phyloP scores from a whole-genome alignment of 495 filamentous ascomycete genomes.

The Talaromyces stipitatus region DNA sequence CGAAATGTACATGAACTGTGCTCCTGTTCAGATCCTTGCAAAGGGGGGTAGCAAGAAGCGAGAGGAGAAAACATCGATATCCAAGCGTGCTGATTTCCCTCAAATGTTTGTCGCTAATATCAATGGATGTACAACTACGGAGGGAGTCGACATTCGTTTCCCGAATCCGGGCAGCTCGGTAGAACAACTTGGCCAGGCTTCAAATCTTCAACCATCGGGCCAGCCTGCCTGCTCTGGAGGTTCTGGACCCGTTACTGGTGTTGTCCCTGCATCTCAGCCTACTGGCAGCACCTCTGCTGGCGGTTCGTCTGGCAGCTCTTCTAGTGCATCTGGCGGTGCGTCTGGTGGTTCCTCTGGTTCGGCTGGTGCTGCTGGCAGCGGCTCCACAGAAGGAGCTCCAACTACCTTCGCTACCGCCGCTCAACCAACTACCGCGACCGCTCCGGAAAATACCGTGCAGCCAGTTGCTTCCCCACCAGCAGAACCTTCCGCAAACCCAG shows the following conservation, averaged over 20 bases:
- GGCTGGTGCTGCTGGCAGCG: constrained; percentile 11
- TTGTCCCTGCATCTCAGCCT: constrained; percentile 4
- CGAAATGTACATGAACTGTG: constrained; percentile 96
- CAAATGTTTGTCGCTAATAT: constrained; percentile 79
- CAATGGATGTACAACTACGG: constrained; percentile 50
- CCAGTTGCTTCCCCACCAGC: constrained; percentile 9
- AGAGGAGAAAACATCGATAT: constrained; percentile 15
- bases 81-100: constrained; percentile 48
- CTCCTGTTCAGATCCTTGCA: constrained; percentile 54
- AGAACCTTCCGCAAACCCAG: constrained; percentile 6
- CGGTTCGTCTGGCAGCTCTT: constrained; percentile 3
- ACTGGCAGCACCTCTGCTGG: constrained; percentile 8
- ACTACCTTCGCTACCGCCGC: constrained; percentile 9
- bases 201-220: constrained; percentile 22
- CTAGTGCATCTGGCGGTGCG: not conserved
- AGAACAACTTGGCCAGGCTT: constrained; percentile 15
- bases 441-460: constrained; percentile 1
- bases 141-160: constrained; percentile 53
- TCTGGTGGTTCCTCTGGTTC: constrained; percentile 1
- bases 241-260: constrained; percentile 4
- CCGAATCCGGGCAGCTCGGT: constrained; percentile 68
- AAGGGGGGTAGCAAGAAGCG: constrained; percentile 30
- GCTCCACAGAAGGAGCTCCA: constrained; percentile 1
- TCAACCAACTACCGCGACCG: constrained; percentile 4
- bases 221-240: constrained; percentile 23